Conservation (phyloP, 2,329 filamentous ascomycete genomes). For the Rugonectria rugulosa region DNA sequence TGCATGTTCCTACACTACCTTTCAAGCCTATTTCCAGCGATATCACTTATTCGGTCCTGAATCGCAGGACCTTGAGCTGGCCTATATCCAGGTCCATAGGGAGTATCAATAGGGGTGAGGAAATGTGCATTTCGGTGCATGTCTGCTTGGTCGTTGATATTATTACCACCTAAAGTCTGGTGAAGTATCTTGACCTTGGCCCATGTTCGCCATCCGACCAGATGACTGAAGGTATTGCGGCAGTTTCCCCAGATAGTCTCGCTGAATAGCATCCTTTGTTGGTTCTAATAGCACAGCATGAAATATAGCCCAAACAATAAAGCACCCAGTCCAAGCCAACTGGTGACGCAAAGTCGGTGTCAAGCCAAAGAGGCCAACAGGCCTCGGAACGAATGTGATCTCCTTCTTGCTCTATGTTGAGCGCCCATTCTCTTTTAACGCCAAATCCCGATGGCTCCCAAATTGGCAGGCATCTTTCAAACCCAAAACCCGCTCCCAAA, state of each 20-base stretch:
- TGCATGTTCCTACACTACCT: no score
- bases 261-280: no score
- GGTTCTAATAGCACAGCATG: not conserved
- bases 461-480: constrained; percentile 8
- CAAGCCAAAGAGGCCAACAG: not conserved
- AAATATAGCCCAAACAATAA: not conserved
- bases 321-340: not conserved
- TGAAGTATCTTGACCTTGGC: no score
- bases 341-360: not conserved
- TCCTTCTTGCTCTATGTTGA: not conserved
- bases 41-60: no score
- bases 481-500: constrained; percentile 3
- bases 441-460: constrained; percentile 10
- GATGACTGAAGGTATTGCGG: no score
- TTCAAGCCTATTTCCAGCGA: no score
- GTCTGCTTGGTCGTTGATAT: not conserved
- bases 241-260: no score
- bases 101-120: no score
- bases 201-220: no score
- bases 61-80: no score
- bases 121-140: no score
- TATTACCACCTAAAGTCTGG: no score
- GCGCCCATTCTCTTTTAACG: constrained; percentile 13
- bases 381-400: constrained; percentile 5
- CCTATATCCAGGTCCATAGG: not conserved